Base-by-base conservation (phyloP, 2,329 filamentous ascomycete genomes). In the Phaeosphaeriaceae sp. region DNA sequence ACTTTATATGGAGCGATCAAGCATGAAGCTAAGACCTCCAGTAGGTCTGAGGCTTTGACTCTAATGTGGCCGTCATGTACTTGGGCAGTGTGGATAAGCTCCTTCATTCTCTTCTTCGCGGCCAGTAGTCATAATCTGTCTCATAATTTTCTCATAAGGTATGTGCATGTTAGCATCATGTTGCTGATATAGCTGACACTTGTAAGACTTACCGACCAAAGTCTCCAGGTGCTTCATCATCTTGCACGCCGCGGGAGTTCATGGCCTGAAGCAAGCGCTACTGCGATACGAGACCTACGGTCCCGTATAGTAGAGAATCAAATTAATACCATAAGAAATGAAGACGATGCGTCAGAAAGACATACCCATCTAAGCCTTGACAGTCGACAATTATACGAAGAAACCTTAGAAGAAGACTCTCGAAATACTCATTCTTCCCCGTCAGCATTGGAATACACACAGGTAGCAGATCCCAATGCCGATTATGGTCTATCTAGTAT, bases 21-120 rank as follows among this genome's bases (percentile, higher is more conserved):
- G 36, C 16, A 42, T 36, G 30, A 52, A 28, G 15, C 32, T 46
- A 52, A 23, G 39, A 56, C 56, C 16, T 56, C 33, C 17, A 11
- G 68, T 12, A 54, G 52, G 6, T 52, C 49, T 6, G 56, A 48
- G 0, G 43, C 66, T 38, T 43, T 65, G 6, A 74, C 77, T 0
- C 61, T 82, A 18, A 62, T 79, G 0, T 81, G 79, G 78, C 79
- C 79, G 2, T 79, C 79, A 0, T 80, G 80, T 32, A 82, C 79
- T 0, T 82, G 80, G 79, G 76, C 76, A 1, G 71, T 79, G 0
- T 82, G 80, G 80, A 82, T 82, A 55, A 80, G 79, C 48, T 77
- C 77, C 1, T 79, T 82, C 32, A 76, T 82, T 16, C 59, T 82
- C 3, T 75, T 81, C 3, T 79, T 80, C 42, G 80, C 80, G 3